These are phyloP conservation scores for Wickerhamomyces silvicola DNA, from an alignment of 805 yeast genomes.

Conservation along the genomic window DNA sequence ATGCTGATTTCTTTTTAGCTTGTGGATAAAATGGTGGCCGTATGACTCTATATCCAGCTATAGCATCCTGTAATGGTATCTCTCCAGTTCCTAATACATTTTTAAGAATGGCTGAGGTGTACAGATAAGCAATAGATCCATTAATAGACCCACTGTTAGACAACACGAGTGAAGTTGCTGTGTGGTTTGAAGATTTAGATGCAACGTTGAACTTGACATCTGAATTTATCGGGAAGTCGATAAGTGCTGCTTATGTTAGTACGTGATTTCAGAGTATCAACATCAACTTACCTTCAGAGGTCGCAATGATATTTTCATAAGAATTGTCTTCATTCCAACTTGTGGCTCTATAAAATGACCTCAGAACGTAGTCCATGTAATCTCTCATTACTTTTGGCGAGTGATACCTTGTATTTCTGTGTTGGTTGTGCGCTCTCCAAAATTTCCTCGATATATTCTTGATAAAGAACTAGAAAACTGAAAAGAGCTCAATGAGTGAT, in stretches of 20 bases:
- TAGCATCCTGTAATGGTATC: constrained; percentile 57
- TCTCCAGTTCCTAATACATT: constrained; percentile 44
- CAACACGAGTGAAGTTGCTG: constrained; percentile 68
- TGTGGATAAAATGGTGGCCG: constrained; percentile 31
- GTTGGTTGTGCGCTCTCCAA: too few species aligned
- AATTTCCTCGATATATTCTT: too few species aligned
- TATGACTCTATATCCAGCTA: constrained; percentile 60
- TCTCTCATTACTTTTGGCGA: constrained; percentile 26
- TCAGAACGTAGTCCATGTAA: constrained; percentile 82
- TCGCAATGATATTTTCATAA: constrained; percentile 68
- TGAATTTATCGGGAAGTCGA: constrained; percentile 68
- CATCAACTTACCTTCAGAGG: constrained; percentile 36
- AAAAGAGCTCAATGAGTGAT: too few species aligned
- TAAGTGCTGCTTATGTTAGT: constrained; percentile 30
- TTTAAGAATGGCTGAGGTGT: constrained; percentile 53
- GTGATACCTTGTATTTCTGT: too few species aligned
- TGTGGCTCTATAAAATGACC: constrained; percentile 62
- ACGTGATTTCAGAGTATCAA: constrained; percentile 20
- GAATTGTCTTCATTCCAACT: constrained; percentile 77
- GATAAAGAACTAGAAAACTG: too few species aligned
- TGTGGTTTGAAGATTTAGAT: constrained; percentile 59
- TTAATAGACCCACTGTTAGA: constrained; percentile 58
- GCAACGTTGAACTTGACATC: constrained; percentile 63
- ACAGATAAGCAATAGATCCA: constrained; percentile 81
- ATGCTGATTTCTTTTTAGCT: background rate